Base-by-base conservation (phyloP, 2,329 filamentous ascomycete species). In the Pyrenophora seminiperda region DNA sequence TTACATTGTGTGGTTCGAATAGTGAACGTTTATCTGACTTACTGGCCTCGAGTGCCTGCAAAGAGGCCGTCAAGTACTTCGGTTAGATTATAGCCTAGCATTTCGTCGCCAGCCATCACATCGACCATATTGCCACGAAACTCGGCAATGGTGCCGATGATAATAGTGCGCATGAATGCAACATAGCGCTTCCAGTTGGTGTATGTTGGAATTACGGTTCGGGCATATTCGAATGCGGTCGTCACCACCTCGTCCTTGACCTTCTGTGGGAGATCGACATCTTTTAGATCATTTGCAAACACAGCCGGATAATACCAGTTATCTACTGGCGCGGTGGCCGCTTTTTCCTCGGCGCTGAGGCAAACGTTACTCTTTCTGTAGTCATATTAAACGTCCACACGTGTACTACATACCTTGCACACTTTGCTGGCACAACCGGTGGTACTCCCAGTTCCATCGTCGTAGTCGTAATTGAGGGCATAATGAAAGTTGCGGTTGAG, bases 121-220 rank as follows among this genome's bases (percentile, higher is more conserved):
- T 47, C 45, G 15, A 41, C 41, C 13, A 47, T 30, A 1, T 14
- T 29, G 10, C 45, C 37, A 11, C 32, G 32, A 7, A 47, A 47
- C 4, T 41, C 45, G 11, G 45, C 45, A 3, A 47, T 41, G 30
- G 30, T 41, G 13, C 45, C 45, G 11, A 47, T 47, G 30, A 36
- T 20, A 2, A 41, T 41, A 2, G 30, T 51, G 10, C 62, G 54
- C 60, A 63, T 60, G 31, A 63, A 65, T 7, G 58, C 58, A n/a
- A 63, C 46, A 52, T 65, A 65, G 22, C 62, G 50, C 3, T 45
- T 37, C 53, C 60, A 60, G 19, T 63, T 62, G 30, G 53, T 55
- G 45, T 62, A 59, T 11, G 52, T 33, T 13, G 62, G 60, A 30
- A 65, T 65, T 3, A 65, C 56, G 40, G 46, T 55, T 30, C 62